Conservation (phyloP, 2,329 filamentous ascomycete species). For the Endoconidiophora laricicola region DNA sequence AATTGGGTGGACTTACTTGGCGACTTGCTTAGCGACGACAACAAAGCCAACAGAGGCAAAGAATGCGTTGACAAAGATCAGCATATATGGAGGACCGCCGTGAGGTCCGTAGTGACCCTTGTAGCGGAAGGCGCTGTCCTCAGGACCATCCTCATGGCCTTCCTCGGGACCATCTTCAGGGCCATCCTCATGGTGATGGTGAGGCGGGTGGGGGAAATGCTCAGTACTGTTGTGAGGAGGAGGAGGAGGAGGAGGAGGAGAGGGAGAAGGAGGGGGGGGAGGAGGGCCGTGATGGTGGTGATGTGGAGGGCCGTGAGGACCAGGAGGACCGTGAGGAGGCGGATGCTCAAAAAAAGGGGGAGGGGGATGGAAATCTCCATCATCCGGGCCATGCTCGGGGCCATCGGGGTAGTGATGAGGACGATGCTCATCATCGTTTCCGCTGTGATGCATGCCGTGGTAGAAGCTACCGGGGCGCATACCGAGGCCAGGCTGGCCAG, state of each 20-base stretch:
- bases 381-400: background rate
- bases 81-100: background rate
- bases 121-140: background rate
- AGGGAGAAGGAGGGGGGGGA: background rate
- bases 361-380: background rate
- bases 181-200: background rate
- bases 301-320: background rate
- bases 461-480: conserved; percentile 7
- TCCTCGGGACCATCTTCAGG: background rate
- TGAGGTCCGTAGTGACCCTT: background rate
- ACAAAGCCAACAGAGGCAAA: conserved; percentile 8
- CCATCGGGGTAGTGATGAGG: background rate
- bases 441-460: conserved; percentile 4
- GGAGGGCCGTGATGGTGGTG: background rate
- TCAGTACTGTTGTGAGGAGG: background rate
- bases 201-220: background rate
- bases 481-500: conserved; percentile 7
- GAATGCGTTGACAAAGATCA: conserved; percentile 4
- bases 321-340: background rate
- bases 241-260: background rate
- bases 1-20: conserved; percentile 1
- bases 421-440: background rate
- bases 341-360: background rate
- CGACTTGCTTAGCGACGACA: background rate
- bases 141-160: background rate